A percentile compares a stretch with the other conserved stretches of the same genome.
phyloP scores from a whole-genome alignment of 225 moss, liverwort and hornwort genomes.

The Anthoceros angustus region DNA sequence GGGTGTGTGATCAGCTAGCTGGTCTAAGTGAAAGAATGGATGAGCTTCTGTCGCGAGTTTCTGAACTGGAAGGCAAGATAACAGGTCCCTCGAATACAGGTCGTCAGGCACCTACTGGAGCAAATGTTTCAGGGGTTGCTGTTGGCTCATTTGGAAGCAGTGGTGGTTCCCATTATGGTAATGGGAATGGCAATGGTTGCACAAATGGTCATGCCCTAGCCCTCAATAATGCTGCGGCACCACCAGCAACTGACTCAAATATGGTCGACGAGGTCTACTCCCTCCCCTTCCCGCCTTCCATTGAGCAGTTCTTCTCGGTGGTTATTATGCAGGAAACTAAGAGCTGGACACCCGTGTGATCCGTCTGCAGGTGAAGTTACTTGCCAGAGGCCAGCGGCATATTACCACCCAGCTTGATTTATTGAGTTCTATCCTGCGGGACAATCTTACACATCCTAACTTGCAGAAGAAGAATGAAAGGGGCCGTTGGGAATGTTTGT shows the following conservation, averaged over 20 bases:
- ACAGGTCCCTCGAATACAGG: constrained; percentile 12
- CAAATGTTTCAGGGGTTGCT: constrained; percentile 9
- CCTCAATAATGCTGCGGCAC: background rate
- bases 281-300: background rate
- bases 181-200: constrained; percentile 25
- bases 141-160: constrained; percentile 35
- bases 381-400: constrained; percentile 31
- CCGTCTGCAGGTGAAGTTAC: constrained; percentile 18
- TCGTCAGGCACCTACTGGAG: constrained; percentile 21
- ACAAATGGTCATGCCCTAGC: constrained; percentile 7
- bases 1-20: constrained; percentile 31
- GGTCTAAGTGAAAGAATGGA: constrained; percentile 32
- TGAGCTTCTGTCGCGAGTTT: constrained; percentile 24
- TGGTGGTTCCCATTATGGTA: constrained; percentile 18
- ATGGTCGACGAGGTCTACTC: constrained; percentile 27
- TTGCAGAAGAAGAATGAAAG: constrained; percentile 20
- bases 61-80: constrained; percentile 26
- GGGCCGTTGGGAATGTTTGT: constrained; percentile 15
- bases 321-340: background rate
- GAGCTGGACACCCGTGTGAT: background rate
- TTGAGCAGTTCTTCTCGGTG: background rate
- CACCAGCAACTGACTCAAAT: constrained; percentile 16
- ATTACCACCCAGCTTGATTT: constrained; percentile 35
- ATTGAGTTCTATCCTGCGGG: constrained; percentile 26
- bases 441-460: constrained; percentile 11